Percentiles rank a stretch among this genome's conserved stretches.
phyloP scores from a whole-genome alignment of 257 asterid genomes.

The Capsicum baccatum region DNA sequence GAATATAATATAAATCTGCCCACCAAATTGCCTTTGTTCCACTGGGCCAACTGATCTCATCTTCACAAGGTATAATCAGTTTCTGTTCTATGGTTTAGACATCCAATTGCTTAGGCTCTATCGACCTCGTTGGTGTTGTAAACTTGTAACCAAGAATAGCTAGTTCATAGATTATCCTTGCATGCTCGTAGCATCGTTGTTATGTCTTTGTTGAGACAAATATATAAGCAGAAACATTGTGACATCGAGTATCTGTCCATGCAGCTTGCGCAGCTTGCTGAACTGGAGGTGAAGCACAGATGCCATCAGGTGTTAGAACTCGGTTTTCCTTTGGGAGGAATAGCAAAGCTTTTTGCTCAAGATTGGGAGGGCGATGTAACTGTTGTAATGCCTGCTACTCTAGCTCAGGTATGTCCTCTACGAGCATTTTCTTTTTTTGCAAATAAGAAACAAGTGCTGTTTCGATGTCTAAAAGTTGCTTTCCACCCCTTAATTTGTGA shows the following conservation, averaged over 20 bases:
- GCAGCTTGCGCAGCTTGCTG: conserved; percentile 77
- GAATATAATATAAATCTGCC: not conserved
- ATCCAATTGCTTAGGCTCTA: not conserved
- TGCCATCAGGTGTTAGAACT: conserved; percentile 82
- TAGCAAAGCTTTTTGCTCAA: conserved; percentile 79
- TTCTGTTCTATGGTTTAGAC: not conserved
- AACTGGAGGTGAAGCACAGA: conserved; percentile 88
- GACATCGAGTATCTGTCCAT: not conserved
- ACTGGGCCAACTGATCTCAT: not conserved
- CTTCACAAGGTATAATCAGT: not conserved
- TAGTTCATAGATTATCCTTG: not conserved
- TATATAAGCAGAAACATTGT: not conserved
- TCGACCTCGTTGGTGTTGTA: not conserved
- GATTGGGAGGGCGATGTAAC: conserved; percentile 93
- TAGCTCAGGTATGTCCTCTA: conserved; percentile 63
- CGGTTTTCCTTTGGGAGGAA: conserved; percentile 77
- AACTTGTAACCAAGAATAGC: not conserved
- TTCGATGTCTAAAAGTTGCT: not conserved
- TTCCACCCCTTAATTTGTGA: no score
- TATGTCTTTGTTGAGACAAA: not conserved
- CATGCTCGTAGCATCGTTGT: not conserved
- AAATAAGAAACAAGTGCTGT: not conserved
- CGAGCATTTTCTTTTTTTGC: not conserved
- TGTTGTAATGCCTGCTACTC: conserved; percentile 83
- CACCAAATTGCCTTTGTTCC: not conserved